Conservation (phyloP, 306 rosid species). For the Rosa rugosa region DNA sequence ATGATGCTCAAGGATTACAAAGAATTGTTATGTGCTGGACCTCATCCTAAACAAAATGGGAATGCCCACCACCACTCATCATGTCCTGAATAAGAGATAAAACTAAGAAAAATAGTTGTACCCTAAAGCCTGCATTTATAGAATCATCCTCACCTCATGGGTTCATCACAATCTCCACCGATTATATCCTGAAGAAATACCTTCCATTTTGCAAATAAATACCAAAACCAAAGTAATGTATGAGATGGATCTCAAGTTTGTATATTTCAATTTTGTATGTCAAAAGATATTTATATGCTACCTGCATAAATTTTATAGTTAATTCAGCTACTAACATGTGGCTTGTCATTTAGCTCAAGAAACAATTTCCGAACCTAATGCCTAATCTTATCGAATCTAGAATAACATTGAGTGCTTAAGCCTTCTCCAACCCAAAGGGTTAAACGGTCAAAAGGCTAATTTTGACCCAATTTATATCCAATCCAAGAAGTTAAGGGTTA, state of each 20-base stretch:
- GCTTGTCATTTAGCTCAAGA: too few species aligned
- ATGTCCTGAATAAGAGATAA: neutral
- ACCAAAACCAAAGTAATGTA: neutral
- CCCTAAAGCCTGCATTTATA: neutral
- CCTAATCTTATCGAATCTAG: too few species aligned
- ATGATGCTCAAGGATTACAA: neutral
- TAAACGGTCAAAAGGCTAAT: too few species aligned
- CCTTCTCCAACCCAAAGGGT: too few species aligned
- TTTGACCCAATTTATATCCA: too few species aligned
- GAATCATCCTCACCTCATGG: neutral
- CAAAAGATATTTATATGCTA: too few species aligned
- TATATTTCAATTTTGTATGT: too few species aligned
- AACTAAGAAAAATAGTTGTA: neutral
- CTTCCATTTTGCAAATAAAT: neutral
- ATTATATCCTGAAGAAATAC: neutral
- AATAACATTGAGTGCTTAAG: too few species aligned
- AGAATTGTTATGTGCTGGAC: neutral
- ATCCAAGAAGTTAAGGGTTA: too few species aligned
- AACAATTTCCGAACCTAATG: too few species aligned
- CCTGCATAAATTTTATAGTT: too few species aligned
- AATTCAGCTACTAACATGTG: too few species aligned
- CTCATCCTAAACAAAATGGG: neutral
- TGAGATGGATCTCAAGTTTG: neutral
- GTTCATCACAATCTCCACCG: neutral
- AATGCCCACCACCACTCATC: neutral